These are phyloP conservation scores for Acacia crassicarpa DNA, from an alignment of 306 rosid genomes.

Conservation along the genomic window DNA sequence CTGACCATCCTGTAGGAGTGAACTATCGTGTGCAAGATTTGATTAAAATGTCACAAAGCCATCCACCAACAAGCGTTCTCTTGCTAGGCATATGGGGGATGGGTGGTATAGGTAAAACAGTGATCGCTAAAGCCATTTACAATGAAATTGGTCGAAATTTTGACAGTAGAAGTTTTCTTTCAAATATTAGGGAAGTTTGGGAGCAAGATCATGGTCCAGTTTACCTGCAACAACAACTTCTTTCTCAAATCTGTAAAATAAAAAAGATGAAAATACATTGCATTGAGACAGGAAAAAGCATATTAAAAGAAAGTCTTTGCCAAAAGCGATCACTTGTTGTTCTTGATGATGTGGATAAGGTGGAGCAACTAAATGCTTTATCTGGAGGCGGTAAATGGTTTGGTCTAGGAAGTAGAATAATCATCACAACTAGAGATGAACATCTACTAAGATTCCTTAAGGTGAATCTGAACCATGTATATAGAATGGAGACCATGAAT, in stretches of 20 bases:
- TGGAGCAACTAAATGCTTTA: neutral
- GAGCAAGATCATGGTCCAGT: neutral
- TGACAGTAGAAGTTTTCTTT: too few species aligned
- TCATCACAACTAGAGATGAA: neutral
- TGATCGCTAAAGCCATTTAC: too few species aligned
- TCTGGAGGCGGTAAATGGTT: neutral
- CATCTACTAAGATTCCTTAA: neutral
- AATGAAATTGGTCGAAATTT: too few species aligned
- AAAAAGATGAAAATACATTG: neutral
- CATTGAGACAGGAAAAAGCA: neutral
- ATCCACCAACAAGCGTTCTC: too few species aligned
- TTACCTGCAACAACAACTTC: neutral
- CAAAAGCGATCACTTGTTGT: neutral
- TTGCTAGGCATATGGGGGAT: too few species aligned
- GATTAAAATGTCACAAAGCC: neutral
- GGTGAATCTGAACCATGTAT: neutral
- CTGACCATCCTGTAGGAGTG: neutral
- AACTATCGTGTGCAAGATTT: neutral
- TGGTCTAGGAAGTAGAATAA: neutral
- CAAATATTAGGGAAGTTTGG: too few species aligned
- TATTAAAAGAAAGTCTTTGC: neutral
- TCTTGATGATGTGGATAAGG: neutral
- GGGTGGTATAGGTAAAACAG: too few species aligned
- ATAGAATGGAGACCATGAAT: neutral
- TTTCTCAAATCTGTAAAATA: too few species aligned